Base-by-base conservation (phyloP, 2,329 filamentous ascomycete species). In the Penicillium crustosum region DNA sequence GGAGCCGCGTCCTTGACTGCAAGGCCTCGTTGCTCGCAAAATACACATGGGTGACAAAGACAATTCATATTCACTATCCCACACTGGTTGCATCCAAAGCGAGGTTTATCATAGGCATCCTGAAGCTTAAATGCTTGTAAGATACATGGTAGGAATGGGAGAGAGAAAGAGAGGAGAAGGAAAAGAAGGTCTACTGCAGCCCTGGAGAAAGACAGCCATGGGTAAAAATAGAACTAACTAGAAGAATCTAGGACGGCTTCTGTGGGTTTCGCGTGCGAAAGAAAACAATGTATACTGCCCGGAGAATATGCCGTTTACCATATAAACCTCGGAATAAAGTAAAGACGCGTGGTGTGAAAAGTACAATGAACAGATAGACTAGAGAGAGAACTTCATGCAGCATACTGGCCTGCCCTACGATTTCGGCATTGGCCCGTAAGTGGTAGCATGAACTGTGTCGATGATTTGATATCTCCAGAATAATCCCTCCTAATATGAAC, bases 391-490 rank as follows among this genome's bases (percentile, higher is more conserved):
- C 17, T 19, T 3, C 12, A 45, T 45, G n/a, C 43, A 31, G n/a
- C 6, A 6, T 45, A 45, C 25, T 45, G 10, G 4, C 6, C 19
- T 60, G 56, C 55, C 39, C 45, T 21, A 27, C 55, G 49, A 66
- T 65, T 61, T 59, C 63, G 58, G 63, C 55, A 65, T 60, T 41
- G 33, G 49, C 38, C 44, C 57, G 49, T 55, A 53, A 63, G 49
- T 66, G 56, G 29, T 61, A 55, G 57, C 52, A 62, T 53, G 49
- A 36, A 42, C 15, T 31, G n/a, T 42, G 49, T 29, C 10, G 19
- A 45, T 15, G 38, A 33, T 52, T 45, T 59, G 56, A 47, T 50
- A 54, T 56, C 51, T 58, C 57, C 57, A 60, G 25, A 50, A 53
- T 47, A 39, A 38, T 36, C 19, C 35, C 53, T n/a, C 53, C 31